A percentile compares a stretch with the other conserved stretches of the same genome.
Evolutionary conservation across 805 yeast species (phyloP).

Genomic region (Ogataea ramenticola): DNA sequence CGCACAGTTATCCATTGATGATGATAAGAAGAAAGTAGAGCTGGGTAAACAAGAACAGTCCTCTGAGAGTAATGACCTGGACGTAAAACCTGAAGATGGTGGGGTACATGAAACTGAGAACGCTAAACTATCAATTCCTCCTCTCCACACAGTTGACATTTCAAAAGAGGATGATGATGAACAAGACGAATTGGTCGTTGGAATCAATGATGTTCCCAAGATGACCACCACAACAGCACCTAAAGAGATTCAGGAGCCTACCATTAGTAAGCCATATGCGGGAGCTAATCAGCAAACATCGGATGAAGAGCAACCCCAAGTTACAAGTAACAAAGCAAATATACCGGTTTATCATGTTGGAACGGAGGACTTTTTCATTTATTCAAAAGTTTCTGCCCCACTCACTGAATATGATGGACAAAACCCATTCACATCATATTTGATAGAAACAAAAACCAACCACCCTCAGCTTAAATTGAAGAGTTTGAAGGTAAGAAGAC

Average conservation of each 20-base stretch:
- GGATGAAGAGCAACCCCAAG: neutral
- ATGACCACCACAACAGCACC: too few species aligned
- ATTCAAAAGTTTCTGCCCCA: conserved; percentile 48
- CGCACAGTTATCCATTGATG: neutral
- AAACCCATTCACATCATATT: conserved; percentile 69
- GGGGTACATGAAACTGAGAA: too few species aligned
- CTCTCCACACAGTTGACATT: too few species aligned
- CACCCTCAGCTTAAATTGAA: conserved; percentile 46
- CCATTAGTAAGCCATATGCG: too few species aligned
- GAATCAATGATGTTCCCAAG: neutral
- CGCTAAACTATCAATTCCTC: too few species aligned
- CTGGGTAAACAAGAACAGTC: too few species aligned
- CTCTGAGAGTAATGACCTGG: too few species aligned
- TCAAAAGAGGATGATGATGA: conserved; percentile 2
- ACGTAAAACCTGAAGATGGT: too few species aligned
- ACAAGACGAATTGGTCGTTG: neutral
- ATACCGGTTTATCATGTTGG: neutral
- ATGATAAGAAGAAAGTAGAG: neutral
- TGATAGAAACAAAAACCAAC: conserved; percentile 56
- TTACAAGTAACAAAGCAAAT: neutral
- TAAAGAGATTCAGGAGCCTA: too few species aligned
- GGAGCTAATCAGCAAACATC: neutral
- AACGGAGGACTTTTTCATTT: conserved; percentile 21
- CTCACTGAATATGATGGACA: conserved; percentile 67
- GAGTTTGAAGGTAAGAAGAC: conserved; percentile 53